Evolutionary conservation across 2,329 filamentous ascomycete species (phyloP), one percentile per base, ranked within the genome.

Genomic region (Lachnellula subtilissima): DNA sequence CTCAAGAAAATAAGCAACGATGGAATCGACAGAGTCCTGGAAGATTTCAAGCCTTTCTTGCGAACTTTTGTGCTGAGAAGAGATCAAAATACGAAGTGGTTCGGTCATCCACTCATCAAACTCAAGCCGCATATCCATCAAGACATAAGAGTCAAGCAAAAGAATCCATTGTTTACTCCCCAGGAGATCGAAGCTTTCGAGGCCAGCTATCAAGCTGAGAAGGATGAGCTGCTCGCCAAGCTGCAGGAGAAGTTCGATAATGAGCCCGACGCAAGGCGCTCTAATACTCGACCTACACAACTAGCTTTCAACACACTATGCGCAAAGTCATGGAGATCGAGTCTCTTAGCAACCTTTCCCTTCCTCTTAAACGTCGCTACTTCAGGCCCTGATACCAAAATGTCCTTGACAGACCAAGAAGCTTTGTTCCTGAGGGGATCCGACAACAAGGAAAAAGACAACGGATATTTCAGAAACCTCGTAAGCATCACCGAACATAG

Each of bases 291-390:
- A 22, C 58, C 54, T 3, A 28, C 11, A 36, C 40, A 43, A 9
- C 46, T 62, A 9, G 36, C 47, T 0, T 57, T 58, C 48, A 57
- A 57, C 14, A 51, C 48, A 3, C 40, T 36, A 3, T 40, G 47
- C 5, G 25, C 50, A 14, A 17, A 56, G 4, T 15, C 48, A 14
- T 59, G 45, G 17, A 55, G 28, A n/a, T 43, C 48, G 17, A 43
- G 58, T 9, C 36, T 62, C 15, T 48, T 62, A 11, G 55, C 60
- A 1, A 59, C 49, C 1, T 60, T 57, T 39, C 60, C 60, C 1
- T 56, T 36, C 9, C 52, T 62, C 6, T 37, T 56, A 1, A 52
- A 46, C 4, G 36, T 58, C 2, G 37, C 37, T 42, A 25, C 14
- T 17, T 22, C 22, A 15, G 35, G 42, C 9, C 49, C 22, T 6